These are phyloP conservation scores for Artemisia tridentata DNA, from an alignment of 129 eudicot genomes.

Conservation along the genomic window DNA sequence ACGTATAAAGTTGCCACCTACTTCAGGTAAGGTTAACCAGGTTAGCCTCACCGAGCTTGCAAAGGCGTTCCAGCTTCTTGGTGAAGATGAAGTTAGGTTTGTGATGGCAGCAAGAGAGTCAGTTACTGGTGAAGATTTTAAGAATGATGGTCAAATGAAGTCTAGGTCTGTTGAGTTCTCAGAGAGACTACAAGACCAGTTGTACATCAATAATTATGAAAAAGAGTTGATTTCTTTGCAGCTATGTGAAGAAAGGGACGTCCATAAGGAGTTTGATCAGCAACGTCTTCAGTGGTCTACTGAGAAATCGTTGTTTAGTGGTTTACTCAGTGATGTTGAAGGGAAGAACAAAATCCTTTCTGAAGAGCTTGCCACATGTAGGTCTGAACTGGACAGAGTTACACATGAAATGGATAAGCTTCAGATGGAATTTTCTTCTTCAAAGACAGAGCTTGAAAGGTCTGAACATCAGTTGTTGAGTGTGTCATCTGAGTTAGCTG, in stretches of 20 bases:
- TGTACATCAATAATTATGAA: conserved; percentile 49
- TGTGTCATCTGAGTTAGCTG: conserved; percentile 51
- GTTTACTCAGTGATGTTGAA: conserved; percentile 43
- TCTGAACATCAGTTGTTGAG: conserved; percentile 46
- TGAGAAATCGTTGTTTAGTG: conserved; percentile 39
- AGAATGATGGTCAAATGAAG: conserved; percentile 23
- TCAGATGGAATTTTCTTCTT: conserved; percentile 37
- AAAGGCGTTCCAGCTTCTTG: conserved; percentile 43
- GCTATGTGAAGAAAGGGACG: conserved; percentile 45
- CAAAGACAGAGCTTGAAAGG: conserved; percentile 54
- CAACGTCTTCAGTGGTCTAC: conserved; percentile 37
- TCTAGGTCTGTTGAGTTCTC: conserved; percentile 30
- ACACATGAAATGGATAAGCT: conserved; percentile 49
- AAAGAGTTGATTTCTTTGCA: conserved; percentile 58
- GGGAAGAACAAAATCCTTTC: conserved; percentile 49
- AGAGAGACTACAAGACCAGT: conserved; percentile 59
- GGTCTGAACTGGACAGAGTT: conserved; percentile 49
- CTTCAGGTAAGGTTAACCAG: conserved; percentile 32
- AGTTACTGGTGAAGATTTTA: conserved; percentile 16
- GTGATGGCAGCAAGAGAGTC: conserved; percentile 47
- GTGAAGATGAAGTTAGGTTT: conserved; percentile 58
- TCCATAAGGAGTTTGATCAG: conserved; percentile 30
- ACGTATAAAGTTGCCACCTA: conserved; percentile 3
- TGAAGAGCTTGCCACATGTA: conserved; percentile 54
- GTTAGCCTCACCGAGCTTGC: conserved; percentile 57